Conservation (phyloP, 2,329 filamentous ascomycete species). For the Pyrenophora tritici-repentis region DNA sequence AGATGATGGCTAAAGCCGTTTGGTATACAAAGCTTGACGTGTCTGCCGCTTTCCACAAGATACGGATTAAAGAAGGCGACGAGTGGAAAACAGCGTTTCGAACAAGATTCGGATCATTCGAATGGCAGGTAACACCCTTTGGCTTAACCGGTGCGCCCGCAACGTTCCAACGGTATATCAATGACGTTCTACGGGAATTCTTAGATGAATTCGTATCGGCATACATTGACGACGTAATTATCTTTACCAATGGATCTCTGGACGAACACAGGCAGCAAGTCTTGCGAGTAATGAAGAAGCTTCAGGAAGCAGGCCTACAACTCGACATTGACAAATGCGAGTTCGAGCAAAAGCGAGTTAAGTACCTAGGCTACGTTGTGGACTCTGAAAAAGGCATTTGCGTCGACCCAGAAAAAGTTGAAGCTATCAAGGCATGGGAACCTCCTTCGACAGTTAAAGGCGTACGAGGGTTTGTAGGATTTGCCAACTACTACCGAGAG, state of each 20-base stretch:
- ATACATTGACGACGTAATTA: conserved; percentile 33
- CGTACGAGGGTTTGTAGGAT: conserved; percentile 37
- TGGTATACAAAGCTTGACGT: conserved; percentile 1
- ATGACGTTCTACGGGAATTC: conserved; percentile 21
- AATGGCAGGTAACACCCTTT: conserved; percentile 42
- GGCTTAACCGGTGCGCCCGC: conserved; percentile 15
- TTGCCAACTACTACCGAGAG: conserved; percentile 41
- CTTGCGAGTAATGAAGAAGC: background rate
- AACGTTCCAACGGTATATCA: conserved; percentile 27
- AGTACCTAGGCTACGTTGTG: conserved; percentile 9
- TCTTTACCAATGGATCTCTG: conserved; percentile 14
- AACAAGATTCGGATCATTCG: conserved; percentile 38
- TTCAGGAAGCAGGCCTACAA: background rate
- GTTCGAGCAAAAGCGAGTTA: conserved; percentile 2
- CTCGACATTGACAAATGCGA: conserved; percentile 12
- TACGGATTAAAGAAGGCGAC: conserved; percentile 3
- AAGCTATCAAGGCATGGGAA: conserved; percentile 25
- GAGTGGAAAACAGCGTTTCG: conserved; percentile 43
- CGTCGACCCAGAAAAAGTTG: conserved; percentile 12
- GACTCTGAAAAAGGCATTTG: background rate
- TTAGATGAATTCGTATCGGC: conserved; percentile 27
- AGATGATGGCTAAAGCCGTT: conserved; percentile 31
- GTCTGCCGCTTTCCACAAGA: background rate
- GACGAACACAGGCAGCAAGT: conserved; percentile 3
- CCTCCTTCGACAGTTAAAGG: conserved; percentile 20